A percentile compares a stretch with the other conserved stretches of the same genome.
phyloP scores from a whole-genome alignment of 139 green algal genomes.

The Nannochloris sp. region DNA sequence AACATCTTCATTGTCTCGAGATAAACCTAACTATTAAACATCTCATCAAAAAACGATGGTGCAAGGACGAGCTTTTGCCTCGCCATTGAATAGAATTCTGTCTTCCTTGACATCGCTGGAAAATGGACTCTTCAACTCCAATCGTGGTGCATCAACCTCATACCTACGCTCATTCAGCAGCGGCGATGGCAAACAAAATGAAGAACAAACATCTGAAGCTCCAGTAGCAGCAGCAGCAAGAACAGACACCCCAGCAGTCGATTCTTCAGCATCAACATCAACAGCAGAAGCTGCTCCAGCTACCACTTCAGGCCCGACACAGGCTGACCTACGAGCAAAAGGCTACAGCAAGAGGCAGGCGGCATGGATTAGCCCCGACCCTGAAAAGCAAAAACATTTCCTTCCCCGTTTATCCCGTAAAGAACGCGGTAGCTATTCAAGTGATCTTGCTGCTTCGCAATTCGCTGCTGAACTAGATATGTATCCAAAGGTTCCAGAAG shows the following conservation, averaged over 20 bases:
- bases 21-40: background rate
- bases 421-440: conserved; percentile 28
- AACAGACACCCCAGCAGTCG: background rate
- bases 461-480: conserved; percentile 34
- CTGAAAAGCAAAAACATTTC: conserved; percentile 18
- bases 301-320: background rate
- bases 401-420: conserved; percentile 17
- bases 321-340: background rate
- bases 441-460: conserved; percentile 4
- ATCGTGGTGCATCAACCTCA: background rate
- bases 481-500: conserved; percentile 24
- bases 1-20: too few relatives aligned
- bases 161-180: background rate
- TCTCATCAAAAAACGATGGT: background rate
- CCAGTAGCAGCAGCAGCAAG: background rate
- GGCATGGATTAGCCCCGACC: conserved; percentile 7
- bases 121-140: background rate
- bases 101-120: background rate
- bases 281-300: background rate
- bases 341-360: conserved; percentile 14
- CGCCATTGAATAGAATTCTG: background rate
- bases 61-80: background rate
- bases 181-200: background rate
- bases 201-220: background rate
- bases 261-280: background rate